Evolutionary conservation across 768 basidiomycete genomes (phyloP).

Genomic region (Chlorophyllum brunneum): DNA sequence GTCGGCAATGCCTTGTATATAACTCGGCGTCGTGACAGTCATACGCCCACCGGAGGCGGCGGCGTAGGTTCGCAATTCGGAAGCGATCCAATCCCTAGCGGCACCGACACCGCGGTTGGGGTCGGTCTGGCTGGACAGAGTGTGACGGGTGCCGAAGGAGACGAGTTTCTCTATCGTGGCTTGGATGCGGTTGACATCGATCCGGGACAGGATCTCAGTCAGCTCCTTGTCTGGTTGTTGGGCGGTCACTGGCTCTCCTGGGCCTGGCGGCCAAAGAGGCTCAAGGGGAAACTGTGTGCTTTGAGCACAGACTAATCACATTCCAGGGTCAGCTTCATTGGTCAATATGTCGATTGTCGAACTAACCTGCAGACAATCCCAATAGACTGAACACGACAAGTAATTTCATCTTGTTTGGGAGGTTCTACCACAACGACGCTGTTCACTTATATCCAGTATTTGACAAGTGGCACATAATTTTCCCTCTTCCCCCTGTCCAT

Average conservation of each 20-base stretch:
- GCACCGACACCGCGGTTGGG: slow-evolving; percentile 51
- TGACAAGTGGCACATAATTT: not conserved
- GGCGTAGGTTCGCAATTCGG: slow-evolving; percentile 38
- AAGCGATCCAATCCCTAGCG: slow-evolving; percentile 51
- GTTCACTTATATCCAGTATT: not conserved
- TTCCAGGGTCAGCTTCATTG: not conserved
- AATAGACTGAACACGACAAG: not conserved
- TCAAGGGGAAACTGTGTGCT: not conserved
- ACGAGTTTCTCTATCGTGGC: slow-evolving; percentile 48
- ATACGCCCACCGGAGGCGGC: slow-evolving; percentile 36
- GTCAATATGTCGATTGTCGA: not conserved
- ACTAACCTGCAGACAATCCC: not conserved
- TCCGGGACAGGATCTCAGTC: slow-evolving; percentile 38
- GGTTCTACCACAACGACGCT: too few species aligned
- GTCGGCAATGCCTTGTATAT: slow-evolving; percentile 34
- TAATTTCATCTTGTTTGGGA: not conserved
- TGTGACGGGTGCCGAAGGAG: slow-evolving; percentile 53
- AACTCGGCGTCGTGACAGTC: slow-evolving; percentile 42
- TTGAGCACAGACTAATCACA: not conserved
- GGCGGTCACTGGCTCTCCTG: slow-evolving; percentile 36
- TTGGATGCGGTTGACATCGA: slow-evolving; percentile 41
- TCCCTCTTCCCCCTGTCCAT: not conserved
- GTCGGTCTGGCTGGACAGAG: slow-evolving; percentile 49
- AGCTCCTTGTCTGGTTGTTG: slow-evolving; percentile 44
- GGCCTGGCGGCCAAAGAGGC: slow-evolving; percentile 44